A percentile compares a stretch with the other conserved stretches of the same genome.
phyloP scores from a whole-genome alignment of 352 stramenopile genomes.

The Phytophthora syringae region DNA sequence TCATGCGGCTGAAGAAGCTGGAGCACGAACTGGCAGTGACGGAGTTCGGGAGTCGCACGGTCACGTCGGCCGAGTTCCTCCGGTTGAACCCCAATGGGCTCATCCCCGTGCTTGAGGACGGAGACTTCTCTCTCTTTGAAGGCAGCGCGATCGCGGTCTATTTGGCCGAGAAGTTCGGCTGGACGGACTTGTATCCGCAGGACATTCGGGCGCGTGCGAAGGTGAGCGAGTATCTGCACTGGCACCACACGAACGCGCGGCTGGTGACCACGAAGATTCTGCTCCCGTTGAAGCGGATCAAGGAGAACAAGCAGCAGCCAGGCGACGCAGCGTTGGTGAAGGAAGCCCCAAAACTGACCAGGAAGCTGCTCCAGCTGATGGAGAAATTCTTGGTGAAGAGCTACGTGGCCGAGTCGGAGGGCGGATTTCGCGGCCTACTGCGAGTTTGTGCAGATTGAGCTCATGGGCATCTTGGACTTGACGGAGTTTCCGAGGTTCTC shows the following conservation, averaged over 20 bases:
- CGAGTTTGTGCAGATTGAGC: constrained; percentile 46
- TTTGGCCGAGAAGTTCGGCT: constrained; percentile 53
- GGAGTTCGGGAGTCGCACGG: constrained; percentile 32
- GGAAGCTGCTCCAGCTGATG: constrained; percentile 38
- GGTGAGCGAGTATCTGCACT: constrained; percentile 67
- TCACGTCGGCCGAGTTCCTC: constrained; percentile 42
- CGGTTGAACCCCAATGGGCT: constrained; percentile 44
- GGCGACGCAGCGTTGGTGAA: constrained; percentile 24
- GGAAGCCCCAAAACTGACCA: constrained; percentile 20
- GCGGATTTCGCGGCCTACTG: constrained; percentile 46
- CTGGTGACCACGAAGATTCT: constrained; percentile 53
- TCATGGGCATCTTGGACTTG: constrained; percentile 49
- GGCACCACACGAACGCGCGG: constrained; percentile 63
- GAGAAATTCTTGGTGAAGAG: constrained; percentile 53
- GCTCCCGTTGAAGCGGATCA: constrained; percentile 35
- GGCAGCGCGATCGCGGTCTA: constrained; percentile 60
- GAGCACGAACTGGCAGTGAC: constrained; percentile 36
- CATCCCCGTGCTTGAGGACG: constrained; percentile 45
- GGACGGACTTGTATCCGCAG: constrained; percentile 56
- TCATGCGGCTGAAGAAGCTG: constrained; percentile 47
- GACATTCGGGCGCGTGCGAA: constrained; percentile 56
- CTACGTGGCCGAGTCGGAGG: constrained; percentile 39
- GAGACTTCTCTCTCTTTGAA: too few relatives aligned
- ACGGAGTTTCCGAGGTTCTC: constrained; percentile 42
- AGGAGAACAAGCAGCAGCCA: constrained; percentile 20